These are phyloP conservation scores for Leishmania aethiopica DNA, from an alignment of 208 protist genomes.

Conservation along the genomic window DNA sequence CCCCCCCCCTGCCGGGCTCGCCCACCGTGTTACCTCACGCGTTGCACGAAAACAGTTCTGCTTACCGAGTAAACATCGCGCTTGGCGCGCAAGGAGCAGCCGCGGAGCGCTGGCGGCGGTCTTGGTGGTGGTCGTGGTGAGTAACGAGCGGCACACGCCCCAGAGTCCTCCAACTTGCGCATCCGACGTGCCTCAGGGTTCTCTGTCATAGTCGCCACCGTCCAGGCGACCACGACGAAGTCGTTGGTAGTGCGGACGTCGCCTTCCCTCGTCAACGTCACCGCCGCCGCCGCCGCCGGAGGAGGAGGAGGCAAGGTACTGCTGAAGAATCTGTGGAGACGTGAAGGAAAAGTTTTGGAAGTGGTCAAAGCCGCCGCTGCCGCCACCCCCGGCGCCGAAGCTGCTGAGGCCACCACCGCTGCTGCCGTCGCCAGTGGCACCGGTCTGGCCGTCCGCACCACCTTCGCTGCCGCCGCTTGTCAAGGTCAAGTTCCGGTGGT, in stretches of 20 bases:
- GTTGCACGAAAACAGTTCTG: not conserved
- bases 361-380: constrained; percentile 32
- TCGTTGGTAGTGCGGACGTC: not conserved
- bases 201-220: not conserved
- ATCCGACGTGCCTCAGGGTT: not conserved
- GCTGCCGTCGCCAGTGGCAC: not conserved
- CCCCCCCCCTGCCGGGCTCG: not conserved
- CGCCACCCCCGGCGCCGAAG: constrained; percentile 3
- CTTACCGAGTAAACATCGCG: not conserved
- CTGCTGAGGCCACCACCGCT: not conserved
- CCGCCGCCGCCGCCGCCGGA: not conserved
- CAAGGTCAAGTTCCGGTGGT: not conserved
- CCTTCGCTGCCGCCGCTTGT: not conserved
- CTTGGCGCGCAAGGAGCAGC: not conserved
- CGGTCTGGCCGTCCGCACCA: not conserved
- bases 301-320: constrained; percentile 27
- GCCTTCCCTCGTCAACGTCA: not conserved
- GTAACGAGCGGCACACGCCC: too few species aligned
- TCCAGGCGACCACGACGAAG: not conserved
- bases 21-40: not conserved
- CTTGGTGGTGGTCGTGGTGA: not conserved
- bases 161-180: not conserved
- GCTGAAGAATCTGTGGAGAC: constrained; percentile 31
- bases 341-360: constrained; percentile 58
- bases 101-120: not conserved